Percentiles rank a stretch among this genome's conserved stretches.
phyloP scores from a whole-genome alignment of 2,329 filamentous ascomycete species.

The Davidsoniella australis region DNA sequence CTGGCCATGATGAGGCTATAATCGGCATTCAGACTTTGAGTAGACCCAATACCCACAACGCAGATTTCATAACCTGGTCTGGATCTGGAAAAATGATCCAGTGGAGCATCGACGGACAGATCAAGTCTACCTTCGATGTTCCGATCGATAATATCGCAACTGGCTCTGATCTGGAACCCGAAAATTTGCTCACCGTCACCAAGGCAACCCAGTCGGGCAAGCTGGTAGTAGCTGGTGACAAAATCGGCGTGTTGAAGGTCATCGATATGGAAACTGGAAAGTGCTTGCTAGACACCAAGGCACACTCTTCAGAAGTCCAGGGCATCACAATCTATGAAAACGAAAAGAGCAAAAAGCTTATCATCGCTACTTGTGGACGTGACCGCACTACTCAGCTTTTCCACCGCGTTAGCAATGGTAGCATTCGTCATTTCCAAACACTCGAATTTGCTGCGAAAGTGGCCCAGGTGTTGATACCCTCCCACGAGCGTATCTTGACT shows the following conservation, averaged over 20 bases:
- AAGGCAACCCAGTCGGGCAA: constrained; percentile 43
- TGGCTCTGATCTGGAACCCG: constrained; percentile 31
- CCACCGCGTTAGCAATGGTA: constrained; percentile 31
- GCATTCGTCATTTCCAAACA: constrained; percentile 71
- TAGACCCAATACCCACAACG: constrained; percentile 42
- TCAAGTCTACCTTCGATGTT: constrained; percentile 46
- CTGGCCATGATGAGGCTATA: constrained; percentile 47
- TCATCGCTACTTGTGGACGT: constrained; percentile 70
- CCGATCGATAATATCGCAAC: constrained; percentile 46
- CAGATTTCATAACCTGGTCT: constrained; percentile 75
- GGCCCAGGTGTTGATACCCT: constrained; percentile 54
- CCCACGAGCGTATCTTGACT: constrained; percentile 61
- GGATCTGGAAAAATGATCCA: constrained; percentile 62
- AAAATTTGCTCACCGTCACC: constrained; percentile 44
- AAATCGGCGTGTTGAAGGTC: constrained; percentile 62
- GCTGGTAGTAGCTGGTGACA: constrained; percentile 69
- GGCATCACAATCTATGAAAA: constrained; percentile 58
- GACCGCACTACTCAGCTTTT: constrained; percentile 95
- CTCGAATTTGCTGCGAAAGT: constrained; percentile 86
- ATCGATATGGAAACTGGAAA: constrained; percentile 44
- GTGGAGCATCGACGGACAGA: constrained; percentile 60
- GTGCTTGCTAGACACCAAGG: constrained; percentile 57
- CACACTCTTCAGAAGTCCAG: constrained; percentile 72
- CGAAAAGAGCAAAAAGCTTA: constrained; percentile 29
- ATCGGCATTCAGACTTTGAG: constrained; percentile 55